phyloP scores from a whole-genome alignment of 805 yeast species.

The Wickerhamiella nectarea region DNA sequence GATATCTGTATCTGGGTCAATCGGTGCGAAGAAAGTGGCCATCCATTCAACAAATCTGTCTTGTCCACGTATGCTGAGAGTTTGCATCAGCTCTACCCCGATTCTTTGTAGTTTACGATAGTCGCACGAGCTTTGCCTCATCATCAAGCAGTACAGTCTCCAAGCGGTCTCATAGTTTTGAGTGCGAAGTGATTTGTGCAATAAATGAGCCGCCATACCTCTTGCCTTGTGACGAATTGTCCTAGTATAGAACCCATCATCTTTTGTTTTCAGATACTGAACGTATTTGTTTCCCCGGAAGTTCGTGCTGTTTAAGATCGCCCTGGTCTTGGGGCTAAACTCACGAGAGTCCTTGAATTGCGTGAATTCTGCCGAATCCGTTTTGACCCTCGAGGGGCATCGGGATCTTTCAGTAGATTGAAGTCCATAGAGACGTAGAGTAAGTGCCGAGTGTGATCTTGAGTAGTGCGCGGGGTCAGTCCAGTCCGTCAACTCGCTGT shows the following conservation, averaged over 20 bases:
- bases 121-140: background rate
- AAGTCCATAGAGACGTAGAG: background rate
- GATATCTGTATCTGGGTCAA: background rate
- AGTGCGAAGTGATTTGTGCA: background rate
- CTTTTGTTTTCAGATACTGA: background rate
- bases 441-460: background rate
- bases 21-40: background rate
- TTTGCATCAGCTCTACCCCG: background rate
- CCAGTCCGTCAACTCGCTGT: background rate
- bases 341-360: background rate
- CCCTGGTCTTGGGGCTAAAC: background rate
- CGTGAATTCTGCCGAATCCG: background rate
- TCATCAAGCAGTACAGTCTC: background rate
- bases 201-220: background rate
- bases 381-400: background rate
- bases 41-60: background rate
- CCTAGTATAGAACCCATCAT: background rate
- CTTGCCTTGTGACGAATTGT: background rate
- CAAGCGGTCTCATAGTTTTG: background rate
- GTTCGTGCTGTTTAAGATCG: background rate
- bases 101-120: background rate
- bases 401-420: background rate
- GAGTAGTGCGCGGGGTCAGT: background rate
- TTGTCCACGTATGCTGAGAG: background rate
- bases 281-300: background rate